Base-by-base conservation (phyloP, 2,329 filamentous ascomycete species). In the Phoma sp. region DNA sequence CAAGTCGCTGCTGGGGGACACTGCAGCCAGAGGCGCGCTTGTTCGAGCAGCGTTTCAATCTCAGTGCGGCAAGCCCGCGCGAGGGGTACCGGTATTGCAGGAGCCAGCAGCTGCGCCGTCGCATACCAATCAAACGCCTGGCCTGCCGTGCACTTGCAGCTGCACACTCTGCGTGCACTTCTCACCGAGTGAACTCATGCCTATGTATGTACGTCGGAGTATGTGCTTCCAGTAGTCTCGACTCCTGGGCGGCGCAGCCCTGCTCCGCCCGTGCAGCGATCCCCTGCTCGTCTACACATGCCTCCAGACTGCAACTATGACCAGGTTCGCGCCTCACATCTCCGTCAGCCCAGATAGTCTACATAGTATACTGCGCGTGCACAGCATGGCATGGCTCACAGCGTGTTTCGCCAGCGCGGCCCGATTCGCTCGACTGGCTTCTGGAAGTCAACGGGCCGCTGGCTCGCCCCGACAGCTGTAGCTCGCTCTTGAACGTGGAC, bases 381-480 rank as follows among this genome's bases (percentile, higher is more conserved):
- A 54, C 46, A 29, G 35, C 45, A 46, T 37, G 45, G 40, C 40
- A 35, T 7, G 27, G 6, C 27, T 29, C 27, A 29, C 27, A 9
- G 51, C 51, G 40, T 36, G 44, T 48, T 54, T 54, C 46, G 32
- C 32, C 32, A 33, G 32, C 32, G 10, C 32, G 32, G 32, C 52
- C 36, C 36, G 36, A 38, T 38, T 38, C 14, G 36, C 36, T 38
- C 27, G 9, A 9, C 36, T 52, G 33, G 43, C 49, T 47, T 57
- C 52, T 56, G 48, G 47, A 51, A 51, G 42, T 46, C 46, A 57
- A 47, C 46, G 46, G 52, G 55, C 58, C 58, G 58, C 42, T 56
- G 53, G 58, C 58, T 51, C 56, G 60, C 55, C 42, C 51, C 55
- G 47, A 45, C 47, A 50, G 39, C 52, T 58, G 58, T 61, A 59